Conservation (phyloP, 2,329 filamentous ascomycete genomes). For the Cylindrodendrum hubeiense region DNA sequence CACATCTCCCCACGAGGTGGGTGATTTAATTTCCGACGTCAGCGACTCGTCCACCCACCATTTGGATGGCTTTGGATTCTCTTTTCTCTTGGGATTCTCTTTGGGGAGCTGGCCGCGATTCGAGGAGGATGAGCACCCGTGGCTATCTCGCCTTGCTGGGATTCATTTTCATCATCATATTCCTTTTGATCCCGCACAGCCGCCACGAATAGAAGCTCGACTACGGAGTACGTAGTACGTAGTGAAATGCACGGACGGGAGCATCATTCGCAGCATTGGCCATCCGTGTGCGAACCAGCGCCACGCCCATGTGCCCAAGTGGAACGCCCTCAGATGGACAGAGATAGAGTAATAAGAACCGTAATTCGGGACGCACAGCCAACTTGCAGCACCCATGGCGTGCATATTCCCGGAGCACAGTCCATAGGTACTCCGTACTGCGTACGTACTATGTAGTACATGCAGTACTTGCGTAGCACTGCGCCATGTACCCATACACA, state of each 20-base stretch:
- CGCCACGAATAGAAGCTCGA: neutral
- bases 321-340: neutral
- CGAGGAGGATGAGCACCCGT: neutral
- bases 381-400: no score
- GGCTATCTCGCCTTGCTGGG: neutral
- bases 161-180: neutral
- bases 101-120: neutral
- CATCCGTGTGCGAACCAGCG: neutral
- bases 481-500: no score
- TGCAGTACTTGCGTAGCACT: no score
- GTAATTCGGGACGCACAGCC: neutral
- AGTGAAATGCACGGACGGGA: neutral
- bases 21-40: no score
- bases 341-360: neutral
- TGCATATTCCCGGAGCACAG: constrained; percentile 1
- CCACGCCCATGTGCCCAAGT: neutral
- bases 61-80: no score
- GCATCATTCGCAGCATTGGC: neutral
- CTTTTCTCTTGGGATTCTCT: no score
- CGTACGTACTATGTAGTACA: no score
- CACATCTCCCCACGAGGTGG: no score
- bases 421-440: no score
- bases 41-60: no score
- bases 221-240: no score
- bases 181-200: neutral